Conservation (phyloP, 768 basidiomycete species). For the Auricularia cornea region DNA sequence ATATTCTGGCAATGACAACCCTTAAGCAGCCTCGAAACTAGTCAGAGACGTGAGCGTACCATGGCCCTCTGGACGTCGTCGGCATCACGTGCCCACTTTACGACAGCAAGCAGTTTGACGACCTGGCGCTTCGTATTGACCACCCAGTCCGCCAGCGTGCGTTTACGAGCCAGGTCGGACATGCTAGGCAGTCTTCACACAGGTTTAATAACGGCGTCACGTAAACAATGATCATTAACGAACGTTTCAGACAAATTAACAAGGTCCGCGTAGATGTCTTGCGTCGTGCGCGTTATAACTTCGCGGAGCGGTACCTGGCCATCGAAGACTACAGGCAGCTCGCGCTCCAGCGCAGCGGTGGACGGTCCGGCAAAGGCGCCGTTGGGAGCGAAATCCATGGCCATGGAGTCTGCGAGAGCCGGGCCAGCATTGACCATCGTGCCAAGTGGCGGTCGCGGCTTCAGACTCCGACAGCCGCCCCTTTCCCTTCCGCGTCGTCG, state of each 20-base stretch:
- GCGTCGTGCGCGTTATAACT: constrained; percentile 65
- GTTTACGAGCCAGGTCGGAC: constrained; percentile 74
- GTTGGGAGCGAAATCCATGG: background rate
- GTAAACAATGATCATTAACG: constrained; percentile 17
- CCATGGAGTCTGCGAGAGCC: too few relatives aligned
- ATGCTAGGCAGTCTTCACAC: constrained; percentile 60
- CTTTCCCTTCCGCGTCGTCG: too few relatives aligned
- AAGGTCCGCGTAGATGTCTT: constrained; percentile 75
- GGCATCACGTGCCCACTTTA: constrained; percentile 82
- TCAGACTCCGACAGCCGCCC: too few relatives aligned
- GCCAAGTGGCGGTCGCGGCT: too few relatives aligned
- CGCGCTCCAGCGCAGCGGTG: constrained; percentile 51
- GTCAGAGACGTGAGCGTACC: constrained; percentile 33
- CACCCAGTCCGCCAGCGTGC: constrained; percentile 79
- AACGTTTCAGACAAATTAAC: constrained; percentile 83
- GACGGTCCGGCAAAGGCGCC: background rate
- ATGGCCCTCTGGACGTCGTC: constrained; percentile 80
- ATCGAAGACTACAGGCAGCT: constrained; percentile 65
- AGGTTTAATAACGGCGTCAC: background rate
- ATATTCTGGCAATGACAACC: constrained; percentile 50
- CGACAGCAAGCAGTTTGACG: constrained; percentile 78
- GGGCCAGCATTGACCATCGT: too few relatives aligned
- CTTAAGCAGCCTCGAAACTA: background rate
- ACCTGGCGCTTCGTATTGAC: constrained; percentile 87
- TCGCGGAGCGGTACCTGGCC: constrained; percentile 69